Percentiles rank a stretch among this genome's conserved stretches.
These are phyloP conservation scores for Choiromyces venosus DNA, from an alignment of 495 filamentous ascomycete species.

Conservation along the genomic window DNA sequence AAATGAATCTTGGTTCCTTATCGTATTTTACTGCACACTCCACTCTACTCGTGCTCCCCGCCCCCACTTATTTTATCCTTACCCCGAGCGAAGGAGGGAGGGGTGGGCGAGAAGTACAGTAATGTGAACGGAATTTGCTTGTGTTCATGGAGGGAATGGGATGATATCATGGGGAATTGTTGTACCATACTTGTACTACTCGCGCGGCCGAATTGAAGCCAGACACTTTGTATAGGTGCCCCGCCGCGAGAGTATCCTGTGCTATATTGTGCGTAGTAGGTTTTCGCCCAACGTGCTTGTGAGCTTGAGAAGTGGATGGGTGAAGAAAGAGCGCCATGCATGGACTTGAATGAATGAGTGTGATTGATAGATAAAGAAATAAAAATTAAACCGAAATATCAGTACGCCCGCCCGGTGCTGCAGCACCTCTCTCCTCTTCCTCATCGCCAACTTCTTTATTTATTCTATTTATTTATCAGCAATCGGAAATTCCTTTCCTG, in stretches of 20 bases:
- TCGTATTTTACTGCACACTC: neutral
- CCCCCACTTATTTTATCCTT: neutral
- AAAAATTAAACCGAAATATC: neutral
- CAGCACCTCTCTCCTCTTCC: neutral
- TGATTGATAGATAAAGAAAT: neutral
- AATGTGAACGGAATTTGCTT: neutral
- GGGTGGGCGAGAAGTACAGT: neutral
- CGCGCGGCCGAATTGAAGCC: no score
- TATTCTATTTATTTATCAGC: slow-evolving; percentile 53
- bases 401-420: neutral
- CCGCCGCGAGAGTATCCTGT: no score
- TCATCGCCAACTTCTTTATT: neutral
- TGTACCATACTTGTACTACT: neutral
- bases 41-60: no score
- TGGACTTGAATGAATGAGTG: neutral
- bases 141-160: neutral
- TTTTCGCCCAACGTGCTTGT: neutral
- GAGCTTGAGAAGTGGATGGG: neutral
- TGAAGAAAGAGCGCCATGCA: neutral
- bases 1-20: neutral
- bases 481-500: slow-evolving; percentile 59
- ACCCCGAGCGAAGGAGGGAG: no score
- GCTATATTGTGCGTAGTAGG: no score
- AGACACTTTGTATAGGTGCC: no score
- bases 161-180: neutral